These are phyloP conservation scores for Brassica carinata DNA, from an alignment of 345 rosid species.

Conservation along the genomic window DNA sequence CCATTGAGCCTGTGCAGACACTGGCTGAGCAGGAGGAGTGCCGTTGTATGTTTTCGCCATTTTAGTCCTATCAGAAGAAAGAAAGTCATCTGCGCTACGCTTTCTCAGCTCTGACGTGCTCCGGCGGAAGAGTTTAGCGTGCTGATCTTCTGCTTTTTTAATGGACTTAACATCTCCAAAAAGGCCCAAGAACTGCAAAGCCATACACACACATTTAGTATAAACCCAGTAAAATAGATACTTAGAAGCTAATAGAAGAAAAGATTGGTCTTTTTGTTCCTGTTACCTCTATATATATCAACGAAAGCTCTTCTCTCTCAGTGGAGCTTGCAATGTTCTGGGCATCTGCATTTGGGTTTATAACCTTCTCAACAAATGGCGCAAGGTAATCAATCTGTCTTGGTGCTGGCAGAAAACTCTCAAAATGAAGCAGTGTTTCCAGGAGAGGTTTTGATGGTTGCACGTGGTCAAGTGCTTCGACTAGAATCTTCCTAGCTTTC, in stretches of 20 bases:
- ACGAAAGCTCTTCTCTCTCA: conserved; percentile 86
- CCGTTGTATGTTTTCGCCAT: conserved; percentile 65
- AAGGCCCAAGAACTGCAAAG: conserved; percentile 72
- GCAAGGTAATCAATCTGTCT: conserved; percentile 75
- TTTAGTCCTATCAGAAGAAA: conserved; percentile 80
- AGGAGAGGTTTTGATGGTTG: background rate
- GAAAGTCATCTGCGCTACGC: conserved; percentile 82
- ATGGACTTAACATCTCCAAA: conserved; percentile 71
- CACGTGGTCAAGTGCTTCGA: conserved; percentile 1
- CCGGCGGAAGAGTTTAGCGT: conserved; percentile 73
- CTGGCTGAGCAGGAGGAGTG: conserved; percentile 60
- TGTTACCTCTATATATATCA: conserved; percentile 85
- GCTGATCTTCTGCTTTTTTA: conserved; percentile 79
- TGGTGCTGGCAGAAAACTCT: conserved; percentile 67
- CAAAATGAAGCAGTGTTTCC: conserved; percentile 67
- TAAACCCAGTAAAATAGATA: conserved; percentile 9
- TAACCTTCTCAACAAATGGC: conserved; percentile 68
- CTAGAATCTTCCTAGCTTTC: conserved; percentile 6
- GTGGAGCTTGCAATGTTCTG: conserved; percentile 48
- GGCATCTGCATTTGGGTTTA: conserved; percentile 58
- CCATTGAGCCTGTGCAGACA: conserved; percentile 79
- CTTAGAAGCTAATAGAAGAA: background rate
- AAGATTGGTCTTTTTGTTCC: background rate
- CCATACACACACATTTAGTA: conserved; percentile 15
- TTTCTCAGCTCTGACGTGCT: conserved; percentile 71